phyloP scores from a whole-genome alignment of 176 grass and related monocot species.

The Triticum aestivum region DNA sequence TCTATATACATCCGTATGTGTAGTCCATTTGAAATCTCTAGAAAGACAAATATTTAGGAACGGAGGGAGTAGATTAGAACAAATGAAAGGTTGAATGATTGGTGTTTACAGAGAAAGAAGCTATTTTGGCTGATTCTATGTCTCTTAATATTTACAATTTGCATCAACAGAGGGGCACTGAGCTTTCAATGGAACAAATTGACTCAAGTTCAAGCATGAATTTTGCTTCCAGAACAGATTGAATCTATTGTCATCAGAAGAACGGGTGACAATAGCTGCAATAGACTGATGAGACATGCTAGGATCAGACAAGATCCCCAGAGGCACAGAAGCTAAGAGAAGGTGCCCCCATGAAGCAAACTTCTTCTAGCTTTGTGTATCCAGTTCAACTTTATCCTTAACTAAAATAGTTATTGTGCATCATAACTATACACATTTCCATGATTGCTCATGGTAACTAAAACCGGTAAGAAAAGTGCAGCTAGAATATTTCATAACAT shows the following conservation, averaged over 20 bases:
- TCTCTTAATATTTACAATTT: neutral
- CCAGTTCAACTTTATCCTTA: neutral
- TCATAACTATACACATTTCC: neutral
- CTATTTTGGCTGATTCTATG: constrained; percentile 10
- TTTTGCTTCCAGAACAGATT: neutral
- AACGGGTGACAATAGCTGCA: neutral
- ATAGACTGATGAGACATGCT: neutral
- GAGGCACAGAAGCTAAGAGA: neutral
- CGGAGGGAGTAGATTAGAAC: neutral
- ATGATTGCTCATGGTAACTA: neutral
- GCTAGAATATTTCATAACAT: neutral
- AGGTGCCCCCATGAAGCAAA: neutral
- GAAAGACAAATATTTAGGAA: no score
- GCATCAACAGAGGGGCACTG: neutral
- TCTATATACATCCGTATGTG: no score
- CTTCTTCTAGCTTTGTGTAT: neutral
- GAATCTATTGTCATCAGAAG: neutral
- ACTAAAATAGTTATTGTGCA: neutral
- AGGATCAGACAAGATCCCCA: neutral
- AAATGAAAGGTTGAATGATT: constrained; percentile 13
- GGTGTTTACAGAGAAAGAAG: constrained; percentile 10
- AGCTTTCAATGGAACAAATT: neutral
- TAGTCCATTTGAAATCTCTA: no score
- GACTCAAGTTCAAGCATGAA: neutral
- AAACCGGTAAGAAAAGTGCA: constrained; percentile 10